Conservation (phyloP, 2,329 filamentous ascomycete species). For the Ophiocordyceps robertsii region DNA sequence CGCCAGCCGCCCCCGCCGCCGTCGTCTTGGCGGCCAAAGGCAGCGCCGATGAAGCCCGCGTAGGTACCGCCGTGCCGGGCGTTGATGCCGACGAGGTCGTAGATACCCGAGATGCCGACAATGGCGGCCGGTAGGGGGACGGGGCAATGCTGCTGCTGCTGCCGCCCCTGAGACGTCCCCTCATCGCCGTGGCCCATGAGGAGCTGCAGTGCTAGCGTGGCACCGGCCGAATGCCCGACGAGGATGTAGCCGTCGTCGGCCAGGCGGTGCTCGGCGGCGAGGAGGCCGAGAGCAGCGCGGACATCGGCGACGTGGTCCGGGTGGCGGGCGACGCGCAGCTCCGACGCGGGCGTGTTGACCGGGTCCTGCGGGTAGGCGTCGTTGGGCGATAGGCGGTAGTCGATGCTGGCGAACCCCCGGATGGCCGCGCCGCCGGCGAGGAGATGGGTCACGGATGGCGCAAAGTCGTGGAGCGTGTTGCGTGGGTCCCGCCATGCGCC, state of each 20-base stretch:
- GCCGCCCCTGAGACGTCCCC: constrained; percentile 2
- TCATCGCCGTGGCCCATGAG: constrained; percentile 28
- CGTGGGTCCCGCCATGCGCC: constrained; percentile 50
- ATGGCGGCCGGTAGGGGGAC: constrained; percentile 34
- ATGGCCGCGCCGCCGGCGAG: constrained; percentile 24
- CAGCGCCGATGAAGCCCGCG: constrained; percentile 39
- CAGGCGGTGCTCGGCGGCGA: constrained; percentile 32
- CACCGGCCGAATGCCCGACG: constrained; percentile 50
- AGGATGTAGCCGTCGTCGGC: constrained; percentile 38
- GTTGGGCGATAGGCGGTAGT: constrained; percentile 46
- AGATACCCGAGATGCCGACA: constrained; percentile 53
- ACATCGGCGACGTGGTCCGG: constrained; percentile 49
- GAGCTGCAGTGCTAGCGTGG: constrained; percentile 49
- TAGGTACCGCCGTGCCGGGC: constrained; percentile 35
- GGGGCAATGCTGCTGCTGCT: constrained; percentile 2
- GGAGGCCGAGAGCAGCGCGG: constrained; percentile 31
- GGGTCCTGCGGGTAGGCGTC: constrained; percentile 28
- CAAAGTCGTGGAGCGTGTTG: constrained; percentile 30
- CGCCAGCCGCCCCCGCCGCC: constrained; percentile 32
- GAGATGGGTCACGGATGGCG: constrained; percentile 28
- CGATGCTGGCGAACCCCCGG: constrained; percentile 49
- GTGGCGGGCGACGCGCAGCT: constrained; percentile 34
- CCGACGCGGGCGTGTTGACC: constrained; percentile 9
- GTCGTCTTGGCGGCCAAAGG: constrained; percentile 44
- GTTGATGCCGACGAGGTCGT: constrained; percentile 44